These are phyloP conservation scores for Pyrrhoderma lamaoense DNA, from an alignment of 1,284 basidiomycete genomes.

Conservation along the genomic window DNA sequence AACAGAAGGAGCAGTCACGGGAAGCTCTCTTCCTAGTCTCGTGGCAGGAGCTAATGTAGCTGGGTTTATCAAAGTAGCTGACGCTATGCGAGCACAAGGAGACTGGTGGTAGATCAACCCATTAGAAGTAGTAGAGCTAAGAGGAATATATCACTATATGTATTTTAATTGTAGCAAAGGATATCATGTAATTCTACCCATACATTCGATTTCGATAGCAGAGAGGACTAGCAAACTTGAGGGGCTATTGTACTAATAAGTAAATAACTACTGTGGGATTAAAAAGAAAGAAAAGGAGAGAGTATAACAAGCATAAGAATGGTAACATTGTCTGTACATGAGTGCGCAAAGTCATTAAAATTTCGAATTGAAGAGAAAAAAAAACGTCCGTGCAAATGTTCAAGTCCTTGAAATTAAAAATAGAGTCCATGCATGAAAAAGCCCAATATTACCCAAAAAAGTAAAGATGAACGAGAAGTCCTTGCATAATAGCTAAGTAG, in stretches of 20 bases:
- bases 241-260: too few species aligned
- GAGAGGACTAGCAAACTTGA: too few species aligned
- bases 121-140: too few species aligned
- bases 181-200: not conserved
- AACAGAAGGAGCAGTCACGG: slow-evolving; percentile 34
- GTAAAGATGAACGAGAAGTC: not conserved
- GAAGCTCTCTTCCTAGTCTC: slow-evolving; percentile 49
- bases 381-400: too few species aligned
- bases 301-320: too few species aligned
- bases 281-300: too few species aligned
- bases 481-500: not conserved
- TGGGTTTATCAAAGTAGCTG: slow-evolving; percentile 64
- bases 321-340: too few species aligned
- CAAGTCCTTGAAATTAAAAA: not conserved
- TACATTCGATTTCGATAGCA: not conserved
- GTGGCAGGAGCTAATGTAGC: slow-evolving; percentile 72
- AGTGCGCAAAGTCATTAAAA: too few species aligned
- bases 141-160: not conserved
- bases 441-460: not conserved
- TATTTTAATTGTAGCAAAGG: not conserved
- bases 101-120: slow-evolving; percentile 56
- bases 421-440: not conserved
- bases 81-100: slow-evolving; percentile 66
- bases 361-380: too few species aligned
- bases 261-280: too few species aligned